Conservation (phyloP, 495 filamentous ascomycete species). For the Lasiosphaeriaceae sp. region DNA sequence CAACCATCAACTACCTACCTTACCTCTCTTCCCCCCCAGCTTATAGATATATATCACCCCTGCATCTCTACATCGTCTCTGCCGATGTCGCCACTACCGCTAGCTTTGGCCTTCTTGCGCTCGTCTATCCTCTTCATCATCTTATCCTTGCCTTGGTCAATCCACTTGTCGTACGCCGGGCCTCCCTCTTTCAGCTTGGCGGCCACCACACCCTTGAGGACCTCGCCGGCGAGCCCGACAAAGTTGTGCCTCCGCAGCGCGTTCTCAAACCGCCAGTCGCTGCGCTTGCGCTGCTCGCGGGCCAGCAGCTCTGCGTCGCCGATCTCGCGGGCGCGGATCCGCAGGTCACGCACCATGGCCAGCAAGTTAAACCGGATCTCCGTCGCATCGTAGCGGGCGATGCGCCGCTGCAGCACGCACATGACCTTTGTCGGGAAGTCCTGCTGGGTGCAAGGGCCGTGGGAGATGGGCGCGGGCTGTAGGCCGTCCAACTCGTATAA, state of each 20-base stretch:
- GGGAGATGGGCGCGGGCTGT: conserved; percentile 84
- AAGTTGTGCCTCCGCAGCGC: conserved; percentile 91
- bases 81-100: conserved; percentile 29
- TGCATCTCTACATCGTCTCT: conserved; percentile 44
- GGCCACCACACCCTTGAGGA: conserved; percentile 77
- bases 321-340: conserved; percentile 69
- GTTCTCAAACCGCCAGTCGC: conserved; percentile 94
- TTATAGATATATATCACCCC: conserved; percentile 25
- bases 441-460: conserved; percentile 65
- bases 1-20: not conserved
- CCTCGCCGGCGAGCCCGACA: conserved; percentile 89
- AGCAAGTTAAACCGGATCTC: conserved; percentile 97
- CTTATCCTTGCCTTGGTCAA: conserved; percentile 69
- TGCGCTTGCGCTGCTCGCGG: conserved; percentile 78
- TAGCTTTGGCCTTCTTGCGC: conserved; percentile 27
- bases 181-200: conserved; percentile 63
- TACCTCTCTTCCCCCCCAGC: not conserved
- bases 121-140: conserved; percentile 62
- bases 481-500: conserved; percentile 96
- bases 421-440: conserved; percentile 81
- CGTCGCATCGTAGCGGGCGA: conserved; percentile 75
- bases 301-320: conserved; percentile 76
- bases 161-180: conserved; percentile 71
- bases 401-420: conserved; percentile 77
- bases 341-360: conserved; percentile 81